phyloP scores from a whole-genome alignment of 2,329 filamentous ascomycete genomes.

The Xylaria sp. region DNA sequence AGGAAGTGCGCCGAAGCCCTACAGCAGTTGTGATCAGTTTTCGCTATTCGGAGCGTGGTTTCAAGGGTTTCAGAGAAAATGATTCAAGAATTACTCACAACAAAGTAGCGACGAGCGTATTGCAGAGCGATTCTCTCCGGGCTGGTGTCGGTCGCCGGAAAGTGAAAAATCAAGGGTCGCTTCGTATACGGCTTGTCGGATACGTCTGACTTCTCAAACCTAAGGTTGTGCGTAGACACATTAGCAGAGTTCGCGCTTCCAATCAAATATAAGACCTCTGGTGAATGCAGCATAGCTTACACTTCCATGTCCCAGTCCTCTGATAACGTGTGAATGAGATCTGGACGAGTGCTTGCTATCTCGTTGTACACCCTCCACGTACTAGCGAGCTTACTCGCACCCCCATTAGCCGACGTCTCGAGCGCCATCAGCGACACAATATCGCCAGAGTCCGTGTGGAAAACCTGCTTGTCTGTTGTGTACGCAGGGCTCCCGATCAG shows the following conservation, averaged over 20 bases:
- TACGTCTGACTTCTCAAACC: conserved; percentile 53
- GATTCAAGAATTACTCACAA: conserved; percentile 44
- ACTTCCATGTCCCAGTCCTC: conserved; percentile 62
- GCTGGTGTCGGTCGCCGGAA: conserved; percentile 55
- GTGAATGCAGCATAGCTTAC: conserved; percentile 49
- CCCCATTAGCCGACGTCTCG: conserved; percentile 62
- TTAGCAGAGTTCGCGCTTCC: neutral
- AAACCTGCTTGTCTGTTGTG: conserved; percentile 42
- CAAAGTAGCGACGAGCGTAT: conserved; percentile 68
- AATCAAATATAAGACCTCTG: conserved; percentile 52
- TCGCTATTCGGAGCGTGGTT: neutral
- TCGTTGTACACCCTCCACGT: conserved; percentile 71
- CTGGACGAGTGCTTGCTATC: conserved; percentile 65
- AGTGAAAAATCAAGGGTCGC: conserved; percentile 66
- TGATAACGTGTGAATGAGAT: conserved; percentile 66
- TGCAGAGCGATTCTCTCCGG: conserved; percentile 68
- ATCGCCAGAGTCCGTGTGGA: conserved; percentile 69
- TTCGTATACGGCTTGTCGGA: conserved; percentile 56
- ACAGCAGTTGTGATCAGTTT: neutral
- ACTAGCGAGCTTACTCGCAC: conserved; percentile 67
- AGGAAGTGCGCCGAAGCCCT: conserved; percentile 63
- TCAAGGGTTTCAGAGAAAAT: neutral
- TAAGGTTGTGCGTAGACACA: neutral
- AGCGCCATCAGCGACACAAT: conserved; percentile 68
- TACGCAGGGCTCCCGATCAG: conserved; percentile 62